Conservation (phyloP, 1,284 basidiomycete species). For the Moniliella sp. region DNA sequence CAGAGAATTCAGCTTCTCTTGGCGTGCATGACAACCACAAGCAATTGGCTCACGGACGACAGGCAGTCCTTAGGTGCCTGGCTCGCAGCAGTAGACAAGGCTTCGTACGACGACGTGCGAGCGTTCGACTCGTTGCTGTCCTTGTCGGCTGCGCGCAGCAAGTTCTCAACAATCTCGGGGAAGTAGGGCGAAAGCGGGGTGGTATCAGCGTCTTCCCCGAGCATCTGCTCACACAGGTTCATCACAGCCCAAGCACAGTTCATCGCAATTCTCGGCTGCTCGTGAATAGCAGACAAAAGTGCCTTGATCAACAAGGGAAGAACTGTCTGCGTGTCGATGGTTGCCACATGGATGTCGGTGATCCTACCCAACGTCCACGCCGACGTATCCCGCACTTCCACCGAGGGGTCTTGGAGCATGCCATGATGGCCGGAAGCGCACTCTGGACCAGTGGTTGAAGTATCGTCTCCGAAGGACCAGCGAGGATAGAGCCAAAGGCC, state of each 20-base stretch:
- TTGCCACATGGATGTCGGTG: constrained; percentile 65
- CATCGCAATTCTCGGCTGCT: constrained; percentile 63
- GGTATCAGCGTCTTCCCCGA: constrained; percentile 15
- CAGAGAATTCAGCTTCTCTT: constrained; percentile 66
- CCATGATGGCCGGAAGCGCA: constrained; percentile 75
- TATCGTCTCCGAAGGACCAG: constrained; percentile 69
- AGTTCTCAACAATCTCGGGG: constrained; percentile 41
- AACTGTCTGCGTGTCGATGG: constrained; percentile 74
- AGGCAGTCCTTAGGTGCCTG: constrained; percentile 64
- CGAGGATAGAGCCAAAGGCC: constrained; percentile 91
- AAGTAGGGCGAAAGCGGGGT: constrained; percentile 66
- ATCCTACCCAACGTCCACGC: constrained; percentile 94
- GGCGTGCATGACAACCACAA: constrained; percentile 62
- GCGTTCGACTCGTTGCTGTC: constrained; percentile 72
- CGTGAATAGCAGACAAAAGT: constrained; percentile 58
- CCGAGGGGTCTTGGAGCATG: constrained; percentile 72
- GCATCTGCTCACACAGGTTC: constrained; percentile 45
- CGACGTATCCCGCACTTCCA: constrained; percentile 82
- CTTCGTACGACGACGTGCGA: constrained; percentile 86
- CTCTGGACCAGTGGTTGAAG: constrained; percentile 79
- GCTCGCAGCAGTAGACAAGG: constrained; percentile 63
- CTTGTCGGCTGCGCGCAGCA: constrained; percentile 37
- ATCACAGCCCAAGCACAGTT: constrained; percentile 93
- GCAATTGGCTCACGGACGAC: constrained; percentile 58
- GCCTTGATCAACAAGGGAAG: constrained; percentile 62